phyloP scores from a whole-genome alignment of 1,284 basidiomycete species.

The Marasmius oreades region DNA sequence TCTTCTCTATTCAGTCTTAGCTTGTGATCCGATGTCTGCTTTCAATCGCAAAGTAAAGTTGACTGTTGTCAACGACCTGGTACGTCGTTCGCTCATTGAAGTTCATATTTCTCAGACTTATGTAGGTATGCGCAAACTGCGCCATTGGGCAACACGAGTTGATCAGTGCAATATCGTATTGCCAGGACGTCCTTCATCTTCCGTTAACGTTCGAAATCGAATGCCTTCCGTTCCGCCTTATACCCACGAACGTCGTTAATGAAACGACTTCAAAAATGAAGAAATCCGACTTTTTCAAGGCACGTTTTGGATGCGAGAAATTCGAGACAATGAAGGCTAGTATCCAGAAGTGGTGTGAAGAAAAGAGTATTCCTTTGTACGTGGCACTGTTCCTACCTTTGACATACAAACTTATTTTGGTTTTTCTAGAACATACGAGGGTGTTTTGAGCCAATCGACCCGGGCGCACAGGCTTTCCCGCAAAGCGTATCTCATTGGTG shows the following conservation, averaged over 20 bases:
- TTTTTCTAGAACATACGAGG: conserved; percentile 46
- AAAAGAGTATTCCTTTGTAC: conserved; percentile 67
- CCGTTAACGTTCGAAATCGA: conserved; percentile 69
- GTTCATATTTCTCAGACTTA: conserved; percentile 7
- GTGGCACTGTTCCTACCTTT: conserved; percentile 24
- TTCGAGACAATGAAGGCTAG: conserved; percentile 44
- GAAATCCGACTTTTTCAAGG: conserved; percentile 46
- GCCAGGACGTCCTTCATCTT: conserved; percentile 54
- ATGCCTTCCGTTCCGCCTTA: conserved; percentile 68
- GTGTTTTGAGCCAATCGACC: conserved; percentile 62
- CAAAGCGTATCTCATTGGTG: conserved; percentile 68
- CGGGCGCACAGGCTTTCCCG: conserved; percentile 70
- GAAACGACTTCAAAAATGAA: conserved; percentile 41
- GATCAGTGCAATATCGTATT: conserved; percentile 59
- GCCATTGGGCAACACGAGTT: conserved; percentile 74
- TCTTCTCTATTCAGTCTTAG: not conserved
- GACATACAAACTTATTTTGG: not conserved
- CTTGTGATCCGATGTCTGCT: conserved; percentile 27
- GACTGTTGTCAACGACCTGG: conserved; percentile 70
- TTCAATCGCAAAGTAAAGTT: conserved; percentile 51
- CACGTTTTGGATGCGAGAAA: conserved; percentile 58
- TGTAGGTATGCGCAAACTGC: conserved; percentile 69
- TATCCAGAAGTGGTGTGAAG: conserved; percentile 50
- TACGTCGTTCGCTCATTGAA: conserved; percentile 32
- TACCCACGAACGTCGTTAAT: conserved; percentile 45